Evolutionary conservation across 2,329 filamentous ascomycete genomes (phyloP), one percentile per base, ranked within the genome.

Genomic region (Alternaria sp.): DNA sequence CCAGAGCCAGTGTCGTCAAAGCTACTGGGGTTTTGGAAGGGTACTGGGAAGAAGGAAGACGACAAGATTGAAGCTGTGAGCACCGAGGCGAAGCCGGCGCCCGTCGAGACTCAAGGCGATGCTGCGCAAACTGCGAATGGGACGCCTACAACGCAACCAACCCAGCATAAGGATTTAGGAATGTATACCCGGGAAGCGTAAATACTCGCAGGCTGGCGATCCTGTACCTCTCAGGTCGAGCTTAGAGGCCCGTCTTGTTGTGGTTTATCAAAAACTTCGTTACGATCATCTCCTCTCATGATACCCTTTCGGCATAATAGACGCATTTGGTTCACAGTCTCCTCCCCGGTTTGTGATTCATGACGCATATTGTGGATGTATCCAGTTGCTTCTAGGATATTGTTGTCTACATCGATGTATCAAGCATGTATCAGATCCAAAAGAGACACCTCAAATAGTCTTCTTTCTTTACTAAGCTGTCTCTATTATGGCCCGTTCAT

Each of bases 1-100:
- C 65, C 73, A 7, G 69, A 75, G 43, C 66, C 72, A 8, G 65
- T 60, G 6, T 63, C 68, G n/a, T 63, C 70, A 25, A 66, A 66
- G 55, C 52, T 78, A 41, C 57, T 77, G n/a, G 70, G 72, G 5
- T 73, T 77, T 40, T 74, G 66, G 66, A 76, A 70, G 43, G 69
- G 70, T 38, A 73, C 57, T 30, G 60, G 57, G 20, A 73, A 72
- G 38, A 56, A 53, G 20, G 59, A 58, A 9, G 67, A 67, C 25
- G 74, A 71, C 32, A 67, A 62, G n/a, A 57, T 44, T 22, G 64
- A 69, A 18, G 46, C 60, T 12, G 59, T 61, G 30, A 59, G 46
- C n/a, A 6, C 45, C 7, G 64, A 64, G 16, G 51, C 54, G 14
- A 59, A 63, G 16, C 16, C 56, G 32, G 34, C 9, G 41, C 46